Conservation (phyloP, 768 basidiomycete species). For the Leccinum boreale region DNA sequence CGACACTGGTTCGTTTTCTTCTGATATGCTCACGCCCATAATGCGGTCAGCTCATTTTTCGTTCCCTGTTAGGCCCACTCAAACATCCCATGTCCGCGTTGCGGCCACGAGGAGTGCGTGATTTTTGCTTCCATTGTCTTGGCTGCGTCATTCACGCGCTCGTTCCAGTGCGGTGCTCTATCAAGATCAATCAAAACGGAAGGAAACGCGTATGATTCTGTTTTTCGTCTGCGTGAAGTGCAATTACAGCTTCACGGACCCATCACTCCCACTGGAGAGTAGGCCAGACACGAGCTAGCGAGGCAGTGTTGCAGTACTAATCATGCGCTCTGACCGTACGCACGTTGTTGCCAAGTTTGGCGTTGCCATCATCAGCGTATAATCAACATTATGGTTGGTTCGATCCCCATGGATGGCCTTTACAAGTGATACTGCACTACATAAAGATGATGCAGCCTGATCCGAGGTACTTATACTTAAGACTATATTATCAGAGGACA, state of each 20-base stretch:
- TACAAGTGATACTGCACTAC: not conserved
- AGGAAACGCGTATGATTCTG: slow-evolving; percentile 91
- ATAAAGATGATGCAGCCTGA: not conserved
- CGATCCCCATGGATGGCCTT: not conserved
- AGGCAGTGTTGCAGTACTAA: slow-evolving; percentile 1
- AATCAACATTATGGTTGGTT: not conserved
- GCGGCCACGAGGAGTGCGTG: slow-evolving; percentile 80
- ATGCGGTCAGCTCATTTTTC: not conserved
- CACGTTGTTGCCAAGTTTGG: not conserved
- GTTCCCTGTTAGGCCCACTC: slow-evolving; percentile 62
- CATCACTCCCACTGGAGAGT: slow-evolving; percentile 50
- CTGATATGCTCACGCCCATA: not conserved
- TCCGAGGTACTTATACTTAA: not conserved
- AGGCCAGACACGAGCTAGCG: slow-evolving; percentile 28
- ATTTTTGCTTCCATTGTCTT: not conserved
- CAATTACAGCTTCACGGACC: slow-evolving; percentile 72
- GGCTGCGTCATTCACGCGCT: slow-evolving; percentile 4
- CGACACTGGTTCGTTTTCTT: slow-evolving; percentile 65
- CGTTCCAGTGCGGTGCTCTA: slow-evolving; percentile 81
- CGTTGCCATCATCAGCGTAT: not conserved
- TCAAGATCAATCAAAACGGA: slow-evolving; percentile 96
- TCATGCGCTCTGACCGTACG: slow-evolving; percentile 1
- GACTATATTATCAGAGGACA: not conserved
- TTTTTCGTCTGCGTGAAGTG: slow-evolving; percentile 89
- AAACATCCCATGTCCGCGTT: slow-evolving; percentile 78